Base-by-base conservation (phyloP, 495 filamentous ascomycete species). In the Podospora didyma region DNA sequence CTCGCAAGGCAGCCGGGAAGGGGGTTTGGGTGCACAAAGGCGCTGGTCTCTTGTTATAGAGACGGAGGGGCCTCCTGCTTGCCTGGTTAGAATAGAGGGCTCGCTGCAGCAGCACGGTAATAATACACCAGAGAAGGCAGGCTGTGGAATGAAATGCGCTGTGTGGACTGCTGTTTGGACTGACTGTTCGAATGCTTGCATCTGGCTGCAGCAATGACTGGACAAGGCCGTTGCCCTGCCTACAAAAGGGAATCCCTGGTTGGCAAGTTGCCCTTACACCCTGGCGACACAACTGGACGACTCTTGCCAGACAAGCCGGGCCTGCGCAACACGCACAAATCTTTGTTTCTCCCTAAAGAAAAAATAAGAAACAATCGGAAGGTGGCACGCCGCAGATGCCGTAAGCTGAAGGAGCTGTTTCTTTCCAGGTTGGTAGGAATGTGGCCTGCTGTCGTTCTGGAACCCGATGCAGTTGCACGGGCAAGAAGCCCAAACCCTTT, bases 221-320 rank as follows among this genome's bases (percentile, higher is more conserved):
- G 28, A 37, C 17, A 47, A 31, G 54, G 24, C 10, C 46, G 48
- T 54, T 58, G 54, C 54, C 51, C 47, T 55, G 63, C 46, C 54
- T 62, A 62, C 59, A 59, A 52, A 39, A 53, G 62, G 2, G 47
- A 24, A 49, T 7, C 19, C 57, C 28, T n/a, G n/a, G n/a, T n/a
- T n/a, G n/a, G n/a, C n/a, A n/a, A 31, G 45, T 34, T 58, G 44
- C 53, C 57, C 58, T 59, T 62, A 64, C 58, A 59, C 51, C n/a
- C 16, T n/a, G 24, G 37, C 22, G 45, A 31, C 26, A 31, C 26
- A 31, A n/a, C n/a, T n/a, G n/a, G 26, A 31, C 26, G 26, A 31
- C 9, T 31, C 26, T 31, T 31, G 4, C 3, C 4, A 9, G 26
- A 31, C 26, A 9, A 31, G n/a, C 26, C 4, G 26, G 26, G 9